Evolutionary conservation across 2,329 filamentous ascomycete genomes (phyloP).

Genomic region (Diaporthe humulicola): DNA sequence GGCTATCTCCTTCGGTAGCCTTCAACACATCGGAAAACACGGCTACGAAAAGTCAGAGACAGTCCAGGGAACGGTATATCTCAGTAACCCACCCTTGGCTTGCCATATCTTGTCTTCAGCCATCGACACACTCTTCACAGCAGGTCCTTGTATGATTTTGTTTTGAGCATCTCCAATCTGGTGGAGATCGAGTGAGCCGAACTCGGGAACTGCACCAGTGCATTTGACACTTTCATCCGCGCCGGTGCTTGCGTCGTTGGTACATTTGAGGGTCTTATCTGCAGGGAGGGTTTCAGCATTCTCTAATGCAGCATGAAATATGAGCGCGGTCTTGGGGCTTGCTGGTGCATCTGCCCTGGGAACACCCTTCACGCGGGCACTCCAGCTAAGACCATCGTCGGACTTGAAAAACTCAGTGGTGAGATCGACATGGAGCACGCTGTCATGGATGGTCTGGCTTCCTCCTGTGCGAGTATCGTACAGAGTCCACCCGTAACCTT

Average conservation of each 20-base stretch:
- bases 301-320: slow-evolving; percentile 74
- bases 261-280: slow-evolving; percentile 12
- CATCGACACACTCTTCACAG: slow-evolving; percentile 67
- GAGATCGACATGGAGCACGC: slow-evolving; percentile 74
- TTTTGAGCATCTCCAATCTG: slow-evolving; percentile 67
- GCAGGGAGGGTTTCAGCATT: slow-evolving; percentile 44
- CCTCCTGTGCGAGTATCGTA: slow-evolving; percentile 77
- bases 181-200: slow-evolving; percentile 73
- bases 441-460: slow-evolving; percentile 75
- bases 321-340: slow-evolving; percentile 61
- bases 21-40: slow-evolving; percentile 66
- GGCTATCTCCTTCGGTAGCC: slow-evolving; percentile 62
- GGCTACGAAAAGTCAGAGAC: slow-evolving; percentile 58
- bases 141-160: slow-evolving; percentile 67
- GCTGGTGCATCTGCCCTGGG: slow-evolving; percentile 68
- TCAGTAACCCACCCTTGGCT: slow-evolving; percentile 63
- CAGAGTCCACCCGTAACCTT: slow-evolving; percentile 78
- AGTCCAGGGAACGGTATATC: slow-evolving; percentile 11
- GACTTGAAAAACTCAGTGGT: slow-evolving; percentile 79
- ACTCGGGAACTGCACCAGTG: slow-evolving; percentile 55
- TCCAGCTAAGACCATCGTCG: slow-evolving; percentile 75
- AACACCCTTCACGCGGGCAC: slow-evolving; percentile 72
- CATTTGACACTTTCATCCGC: slow-evolving; percentile 10
- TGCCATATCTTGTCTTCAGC: slow-evolving; percentile 75
- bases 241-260: slow-evolving; percentile 6